Evolutionary conservation across 441 rosid species (phyloP), one percentile per base, ranked within the genome.

Genomic region (Gossypium lobatum): DNA sequence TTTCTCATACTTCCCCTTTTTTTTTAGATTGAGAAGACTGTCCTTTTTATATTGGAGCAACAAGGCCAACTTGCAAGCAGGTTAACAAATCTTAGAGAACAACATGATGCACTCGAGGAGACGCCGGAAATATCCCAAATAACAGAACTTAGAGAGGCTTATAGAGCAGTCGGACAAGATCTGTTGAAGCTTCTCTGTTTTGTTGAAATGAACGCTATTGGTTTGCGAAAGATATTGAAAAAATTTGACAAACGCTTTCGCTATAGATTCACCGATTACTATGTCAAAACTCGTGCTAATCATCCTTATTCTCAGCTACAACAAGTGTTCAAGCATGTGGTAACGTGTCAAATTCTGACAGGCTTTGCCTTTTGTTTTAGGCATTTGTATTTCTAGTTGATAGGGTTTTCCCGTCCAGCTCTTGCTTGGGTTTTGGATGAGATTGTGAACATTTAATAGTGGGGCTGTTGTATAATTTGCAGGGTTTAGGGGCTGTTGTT

Each of bases 321-420:
- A 73, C 98, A 96, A 91, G 98, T 96, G 63, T 93, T 89, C 75
- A 96, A 92, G 85, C 99, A 96, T 73, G 99, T 93, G 98, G 99
- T 95, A 93, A 84, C 73, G 59, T 52, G 64, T 39, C 34, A 4
- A 78, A 64, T 6, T 64, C 66, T 45, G 60, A 65, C 21, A 72
- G 46, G 72, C 77, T 55, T 16, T 57, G 53, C 70, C 57, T 50
- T 52, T 14, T n/a, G n/a, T n/a, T n/a, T n/a, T n/a, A n/a, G n/a
- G n/a, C n/a, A n/a, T n/a, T n/a, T n/a, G n/a, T n/a, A n/a, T n/a
- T n/a, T n/a, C n/a, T n/a, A n/a, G n/a, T n/a, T n/a, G n/a, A n/a
- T n/a, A n/a, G n/a, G n/a, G n/a, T n/a, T n/a, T n/a, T n/a, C n/a
- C n/a, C n/a, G n/a, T n/a, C n/a, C n/a, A n/a, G n/a, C n/a, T n/a